Percentiles rank a stretch among this genome's conserved stretches.
phyloP scores from a whole-genome alignment of 805 yeast genomes.

The Cephaloascus albidus region DNA sequence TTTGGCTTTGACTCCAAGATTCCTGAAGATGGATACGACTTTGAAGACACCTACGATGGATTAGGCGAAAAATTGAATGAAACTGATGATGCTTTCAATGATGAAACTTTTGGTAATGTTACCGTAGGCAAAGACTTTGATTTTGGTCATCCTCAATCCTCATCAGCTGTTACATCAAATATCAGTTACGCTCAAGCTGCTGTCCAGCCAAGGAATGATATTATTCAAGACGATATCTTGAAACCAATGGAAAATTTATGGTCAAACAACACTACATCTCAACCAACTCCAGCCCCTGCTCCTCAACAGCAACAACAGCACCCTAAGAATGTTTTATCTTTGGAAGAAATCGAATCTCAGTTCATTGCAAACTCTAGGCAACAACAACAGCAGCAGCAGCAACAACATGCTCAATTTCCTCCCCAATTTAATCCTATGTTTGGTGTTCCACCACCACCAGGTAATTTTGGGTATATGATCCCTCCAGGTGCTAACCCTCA shows the following conservation, averaged over 20 bases:
- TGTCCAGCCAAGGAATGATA: conserved; percentile 7
- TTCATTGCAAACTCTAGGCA: conserved; percentile 28
- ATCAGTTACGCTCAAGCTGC: conserved; percentile 36
- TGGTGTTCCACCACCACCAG: conserved; percentile 7
- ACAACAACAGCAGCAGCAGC: conserved; percentile 11
- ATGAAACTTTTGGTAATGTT: conserved; percentile 65
- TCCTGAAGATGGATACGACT: conserved; percentile 45
- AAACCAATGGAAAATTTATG: conserved; percentile 70
- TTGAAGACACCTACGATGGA: conserved; percentile 79
- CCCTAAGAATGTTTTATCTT: conserved; percentile 45
- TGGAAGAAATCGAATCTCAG: conserved; percentile 82
- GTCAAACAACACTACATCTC: conserved; percentile 19
- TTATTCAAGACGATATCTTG: conserved; percentile 27
- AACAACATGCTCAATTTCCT: conserved; percentile 5
- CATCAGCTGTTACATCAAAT: conserved; percentile 11
- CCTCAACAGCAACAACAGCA: conserved; percentile 8
- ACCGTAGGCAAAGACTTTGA: conserved; percentile 54
- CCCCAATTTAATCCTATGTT: conserved; percentile 11
- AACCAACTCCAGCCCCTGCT: conserved; percentile 10
- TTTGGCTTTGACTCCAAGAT: conserved; percentile 50
- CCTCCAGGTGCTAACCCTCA: conserved; percentile 24
- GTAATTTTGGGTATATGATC: conserved; percentile 22
- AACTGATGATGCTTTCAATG: conserved; percentile 73
- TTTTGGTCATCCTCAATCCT: conserved; percentile 32
- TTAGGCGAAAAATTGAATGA: conserved; percentile 57